phyloP scores from a whole-genome alignment of 139 green algal species.

The Micractinium conductrix region DNA sequence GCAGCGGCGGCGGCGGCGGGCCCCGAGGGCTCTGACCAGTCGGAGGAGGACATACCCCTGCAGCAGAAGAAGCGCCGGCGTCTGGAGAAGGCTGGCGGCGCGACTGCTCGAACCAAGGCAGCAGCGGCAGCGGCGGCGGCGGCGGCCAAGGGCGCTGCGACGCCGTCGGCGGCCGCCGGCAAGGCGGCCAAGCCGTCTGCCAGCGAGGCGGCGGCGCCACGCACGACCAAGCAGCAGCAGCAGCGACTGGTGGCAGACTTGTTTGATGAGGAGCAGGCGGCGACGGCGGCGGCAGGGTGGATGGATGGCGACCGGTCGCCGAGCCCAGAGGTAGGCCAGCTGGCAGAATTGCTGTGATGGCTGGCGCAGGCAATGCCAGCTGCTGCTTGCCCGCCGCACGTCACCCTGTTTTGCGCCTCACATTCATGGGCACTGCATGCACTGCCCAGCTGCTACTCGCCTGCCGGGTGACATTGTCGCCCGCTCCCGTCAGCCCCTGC shows the following conservation, averaged over 20 bases:
- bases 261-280: neutral
- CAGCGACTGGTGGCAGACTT: neutral
- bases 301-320: neutral
- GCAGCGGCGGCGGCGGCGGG: too few species aligned
- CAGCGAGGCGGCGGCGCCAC: neutral
- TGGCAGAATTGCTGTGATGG: too few species aligned
- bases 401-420: too few species aligned
- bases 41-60: constrained; percentile 18
- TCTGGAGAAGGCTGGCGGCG: neutral
- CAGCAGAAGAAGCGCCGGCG: neutral
- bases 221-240: neutral
- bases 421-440: too few species aligned
- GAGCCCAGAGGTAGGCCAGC: too few species aligned
- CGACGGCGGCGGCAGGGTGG: neutral
- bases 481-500: too few species aligned
- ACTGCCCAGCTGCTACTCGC: too few species aligned
- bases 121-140: neutral
- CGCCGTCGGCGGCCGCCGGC: neutral
- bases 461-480: too few species aligned
- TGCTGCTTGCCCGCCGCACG: too few species aligned
- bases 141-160: neutral
- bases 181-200: neutral
- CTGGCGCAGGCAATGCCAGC: too few species aligned
- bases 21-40: neutral
- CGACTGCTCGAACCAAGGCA: neutral